These are phyloP conservation scores for Colletotrichum sp. DNA, from an alignment of 2,329 filamentous ascomycete genomes.

Conservation along the genomic window DNA sequence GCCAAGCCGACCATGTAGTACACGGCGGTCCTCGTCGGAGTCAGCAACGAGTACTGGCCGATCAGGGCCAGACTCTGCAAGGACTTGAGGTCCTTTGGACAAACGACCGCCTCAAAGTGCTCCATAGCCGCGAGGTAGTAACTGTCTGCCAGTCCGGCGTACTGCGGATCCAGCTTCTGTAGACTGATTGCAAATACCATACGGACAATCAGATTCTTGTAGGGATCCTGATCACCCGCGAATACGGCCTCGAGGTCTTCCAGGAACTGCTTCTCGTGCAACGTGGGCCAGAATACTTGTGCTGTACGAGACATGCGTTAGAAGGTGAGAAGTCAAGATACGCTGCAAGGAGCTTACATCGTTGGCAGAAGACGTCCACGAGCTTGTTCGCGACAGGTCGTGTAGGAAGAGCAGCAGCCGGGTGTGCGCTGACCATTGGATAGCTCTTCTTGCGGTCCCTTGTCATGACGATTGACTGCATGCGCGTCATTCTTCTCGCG, in stretches of 20 bases:
- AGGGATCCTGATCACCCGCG: constrained; percentile 74
- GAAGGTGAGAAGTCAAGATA: not conserved
- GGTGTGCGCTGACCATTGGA: constrained; percentile 85
- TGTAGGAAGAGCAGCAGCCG: constrained; percentile 77
- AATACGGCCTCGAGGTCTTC: constrained; percentile 83
- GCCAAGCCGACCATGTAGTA: constrained; percentile 94
- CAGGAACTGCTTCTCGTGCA: constrained; percentile 83
- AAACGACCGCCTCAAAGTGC: constrained; percentile 81
- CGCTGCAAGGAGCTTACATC: constrained; percentile 60
- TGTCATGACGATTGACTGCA: constrained; percentile 65
- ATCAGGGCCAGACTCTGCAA: constrained; percentile 89
- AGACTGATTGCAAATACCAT: constrained; percentile 96
- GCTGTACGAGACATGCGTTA: constrained; percentile 54
- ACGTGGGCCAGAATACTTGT: constrained; percentile 83
- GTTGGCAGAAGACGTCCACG: constrained; percentile 84
- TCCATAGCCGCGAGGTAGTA: constrained; percentile 92
- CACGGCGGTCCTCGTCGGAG: constrained; percentile 87
- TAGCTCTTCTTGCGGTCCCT: constrained; percentile 81
- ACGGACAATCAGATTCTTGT: constrained; percentile 85
- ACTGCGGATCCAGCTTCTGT: constrained; percentile 88
- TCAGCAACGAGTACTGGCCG: constrained; percentile 89
- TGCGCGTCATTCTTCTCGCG: constrained; percentile 58
- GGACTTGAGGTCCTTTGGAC: constrained; percentile 88
- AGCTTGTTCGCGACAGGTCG: constrained; percentile 77
- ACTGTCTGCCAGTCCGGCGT: constrained; percentile 92